These are phyloP conservation scores for Aspergillus quadricinctus DNA, from an alignment of 2,329 filamentous ascomycete species.

Conservation along the genomic window DNA sequence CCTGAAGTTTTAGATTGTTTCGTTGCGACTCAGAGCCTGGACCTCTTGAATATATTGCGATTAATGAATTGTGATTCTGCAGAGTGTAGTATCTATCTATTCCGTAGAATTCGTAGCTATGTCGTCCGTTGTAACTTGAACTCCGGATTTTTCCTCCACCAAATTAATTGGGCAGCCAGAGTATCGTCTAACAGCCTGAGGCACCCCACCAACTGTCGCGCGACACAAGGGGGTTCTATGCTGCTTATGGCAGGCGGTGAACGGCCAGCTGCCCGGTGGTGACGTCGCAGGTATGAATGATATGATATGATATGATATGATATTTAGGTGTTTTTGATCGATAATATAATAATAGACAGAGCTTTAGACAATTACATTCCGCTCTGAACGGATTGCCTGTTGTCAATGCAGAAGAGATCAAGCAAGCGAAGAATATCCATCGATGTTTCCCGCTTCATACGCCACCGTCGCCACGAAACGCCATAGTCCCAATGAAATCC, in stretches of 20 bases:
- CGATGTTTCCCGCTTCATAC: background rate
- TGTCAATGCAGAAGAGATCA: background rate
- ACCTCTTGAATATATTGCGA: background rate
- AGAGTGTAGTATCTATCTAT: no score
- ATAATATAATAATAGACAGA: slow-evolving; percentile 4
- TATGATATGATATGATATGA: background rate
- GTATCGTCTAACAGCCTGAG: background rate
- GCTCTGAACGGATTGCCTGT: background rate
- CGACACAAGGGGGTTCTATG: background rate
- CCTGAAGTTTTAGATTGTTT: background rate
- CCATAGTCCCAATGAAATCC: slow-evolving; percentile 3
- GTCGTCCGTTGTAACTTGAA: background rate
- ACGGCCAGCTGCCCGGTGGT: background rate
- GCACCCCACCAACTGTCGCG: background rate
- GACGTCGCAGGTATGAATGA: background rate
- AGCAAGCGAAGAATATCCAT: slow-evolving; percentile 9
- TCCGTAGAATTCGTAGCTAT: background rate
- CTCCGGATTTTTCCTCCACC: background rate
- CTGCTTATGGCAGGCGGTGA: background rate
- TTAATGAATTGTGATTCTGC: background rate
- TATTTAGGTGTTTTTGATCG: slow-evolving; percentile 6
- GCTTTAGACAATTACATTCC: background rate
- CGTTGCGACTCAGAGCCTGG: background rate
- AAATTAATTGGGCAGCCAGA: background rate
- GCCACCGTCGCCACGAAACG: slow-evolving; percentile 2